Base-by-base conservation (phyloP, 140 eudicot genomes). In the Bidens hawaiensis region DNA sequence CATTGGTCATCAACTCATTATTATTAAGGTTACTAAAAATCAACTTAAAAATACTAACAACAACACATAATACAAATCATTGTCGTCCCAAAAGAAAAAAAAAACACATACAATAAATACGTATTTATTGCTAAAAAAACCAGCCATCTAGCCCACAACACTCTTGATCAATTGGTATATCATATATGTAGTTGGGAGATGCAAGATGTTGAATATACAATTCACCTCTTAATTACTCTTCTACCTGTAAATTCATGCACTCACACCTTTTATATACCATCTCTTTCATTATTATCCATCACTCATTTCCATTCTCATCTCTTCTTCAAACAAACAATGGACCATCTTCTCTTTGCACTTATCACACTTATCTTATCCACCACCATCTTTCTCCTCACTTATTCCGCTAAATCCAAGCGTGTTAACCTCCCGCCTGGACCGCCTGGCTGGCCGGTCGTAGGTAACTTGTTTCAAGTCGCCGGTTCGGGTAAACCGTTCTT, bases 371-470 rank as follows among this genome's bases (percentile, higher is more conserved):
- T 85, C 50, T 9, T 75, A 1, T 80, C 85, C 1, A 55, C 62
- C 7, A 18, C 80, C 2, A 18, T 85, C 15, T 70, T 79, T 33
- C 4, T 57, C 24, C 19, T 78, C 4, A 45, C 76, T 21, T 51
- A 33, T 15, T 54, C 57, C 49, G 25, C 75, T 0, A 75, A 67
- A 13, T 65, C 78, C 0, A 81, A 83, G 17, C 72, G 57, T 1
- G 60, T 62, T 17, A 70, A 61, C n/a, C 85, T 87, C 10, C 97
- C 97, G 4, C 96, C 97, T 0, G 97, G 96, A 0, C 97, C 97
- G 0, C 95, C 95, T 0, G 97, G 97, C 2, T 81, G 85, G 89
- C 95, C 97, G 34, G 79, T 89, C 2, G 82, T 89, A 22, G 97
- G 97, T 2, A 89, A 86, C 46, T 86, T 89, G 24, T 83, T 89